Base-by-base conservation (phyloP, 768 basidiomycete genomes). In the Leccinum longicurvipes region DNA sequence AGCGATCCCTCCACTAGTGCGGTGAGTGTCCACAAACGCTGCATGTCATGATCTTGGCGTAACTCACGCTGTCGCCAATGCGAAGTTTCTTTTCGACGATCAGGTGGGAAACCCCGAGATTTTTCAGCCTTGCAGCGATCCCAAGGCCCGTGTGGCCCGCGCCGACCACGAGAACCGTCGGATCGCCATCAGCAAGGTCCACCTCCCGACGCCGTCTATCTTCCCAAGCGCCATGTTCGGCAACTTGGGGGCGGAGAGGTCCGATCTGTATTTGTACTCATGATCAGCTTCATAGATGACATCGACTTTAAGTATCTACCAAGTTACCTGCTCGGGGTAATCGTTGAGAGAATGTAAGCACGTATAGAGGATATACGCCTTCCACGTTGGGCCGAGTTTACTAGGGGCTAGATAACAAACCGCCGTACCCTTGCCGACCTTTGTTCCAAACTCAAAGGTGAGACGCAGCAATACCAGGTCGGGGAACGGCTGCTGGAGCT, bases 141-240 rank as follows among this genome's bases (percentile, higher is more conserved):
- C 78, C 81, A 27, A 93, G 70, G 1, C 88, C 90, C 57, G 78
- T 80, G 54, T 89, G 89, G 0, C 86, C 86, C 0, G 78, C 86
- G 11, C 86, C 84, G 19, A 87, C 71, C 23, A 89, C 73, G 25
- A 89, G 66, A 9, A 86, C 88, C 2, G 76, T 76, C 0, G 86
- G 85, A 34, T 79, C 76, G 7, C 60, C 64, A n/a, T 77, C 77
- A 29, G 67, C 70, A 59, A 84, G 85, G 27, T 78, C 76, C 9
- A 63, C 51, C 54, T 81, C 77, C 29, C 64, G 64, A 39, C 68
- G 68, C 28, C 83, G 74, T 27, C 73, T 69, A 28, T 74, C 73
- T 44, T 74, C 73, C 86, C 86, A 89, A 53, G 77, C 74, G 6
- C 80, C 81, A 62, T 84, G 81, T 58, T 79, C 75, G 0, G 79